Base-by-base conservation (phyloP, 2,329 filamentous ascomycete genomes). In the Fusarium sambucinum region DNA sequence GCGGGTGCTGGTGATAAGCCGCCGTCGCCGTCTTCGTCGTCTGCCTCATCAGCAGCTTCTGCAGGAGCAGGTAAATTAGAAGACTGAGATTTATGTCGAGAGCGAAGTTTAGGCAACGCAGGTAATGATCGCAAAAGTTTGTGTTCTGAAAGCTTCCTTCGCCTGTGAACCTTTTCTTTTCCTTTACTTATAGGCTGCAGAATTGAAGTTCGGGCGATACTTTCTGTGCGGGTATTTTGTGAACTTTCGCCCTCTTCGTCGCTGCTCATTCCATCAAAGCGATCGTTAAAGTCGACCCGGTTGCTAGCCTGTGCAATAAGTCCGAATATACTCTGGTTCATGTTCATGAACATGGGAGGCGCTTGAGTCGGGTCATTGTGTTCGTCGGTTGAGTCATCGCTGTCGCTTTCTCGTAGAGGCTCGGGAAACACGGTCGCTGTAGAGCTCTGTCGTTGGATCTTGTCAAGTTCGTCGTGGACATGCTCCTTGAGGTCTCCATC, bases 301-400 rank as follows among this genome's bases (percentile, higher is more conserved):
- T 93, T 94, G 9, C 94, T 93, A 37, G 93, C 93, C 17, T 93
- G 93, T 9, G 94, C 92, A 70, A 98, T 94, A 80, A 98, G 88
- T 55, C 93, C 94, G 78, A 97, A 97, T 56, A 98, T 90, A 69
- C 93, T 96, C 83, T 97, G 94, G 79, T 97, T 96, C 89, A 97
- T 93, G 75, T 94, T 93, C 80, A 88, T 83, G 60, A 86, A 85
- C 77, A 86, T 82, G 66, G 84, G 81, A 16, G 81, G 79, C 37
- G 80, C 80, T 58, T 83, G 81, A 11, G 73, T 77, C 3, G 82
- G 78, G 6, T 79, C 69, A 42, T 84, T 79, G 37, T 85, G 83
- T 70, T 87, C 83, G 45, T 86, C 84, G 32, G 77, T 79, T 19
- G 80, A 80, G n/a, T 80, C 80, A 60, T 86, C 85, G 66, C 79